These are phyloP conservation scores for Magnaporthiopsis rhizophila DNA, from an alignment of 2,329 filamentous ascomycete genomes.

Conservation along the genomic window DNA sequence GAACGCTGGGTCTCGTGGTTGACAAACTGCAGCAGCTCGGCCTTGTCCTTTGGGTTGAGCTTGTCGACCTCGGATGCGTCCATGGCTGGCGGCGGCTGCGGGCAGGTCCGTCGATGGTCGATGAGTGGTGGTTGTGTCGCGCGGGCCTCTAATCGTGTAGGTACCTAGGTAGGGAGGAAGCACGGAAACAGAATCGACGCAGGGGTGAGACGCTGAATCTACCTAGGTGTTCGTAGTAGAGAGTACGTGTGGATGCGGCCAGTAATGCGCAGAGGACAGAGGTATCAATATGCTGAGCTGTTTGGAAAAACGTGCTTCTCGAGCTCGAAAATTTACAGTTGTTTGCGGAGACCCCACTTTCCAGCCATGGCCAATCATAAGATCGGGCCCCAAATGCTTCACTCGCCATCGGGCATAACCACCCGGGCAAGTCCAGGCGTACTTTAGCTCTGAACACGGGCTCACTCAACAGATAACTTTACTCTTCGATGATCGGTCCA, in stretches of 20 bases:
- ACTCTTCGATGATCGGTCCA: not conserved
- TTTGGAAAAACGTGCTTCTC: not conserved
- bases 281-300: too few relatives aligned
- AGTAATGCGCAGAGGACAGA: not conserved
- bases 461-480: not conserved
- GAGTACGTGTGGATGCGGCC: too few relatives aligned
- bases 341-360: too few relatives aligned
- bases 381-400: not conserved
- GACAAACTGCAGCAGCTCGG: conserved; percentile 80
- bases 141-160: too few relatives aligned
- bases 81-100: conserved; percentile 17
- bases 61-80: conserved; percentile 59
- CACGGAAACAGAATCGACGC: not conserved
- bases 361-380: not conserved
- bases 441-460: not conserved
- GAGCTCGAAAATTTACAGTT: not conserved
- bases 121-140: not conserved
- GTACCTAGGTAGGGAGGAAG: too few relatives aligned
- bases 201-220: too few relatives aligned
- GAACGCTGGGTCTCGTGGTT: conserved; percentile 79
- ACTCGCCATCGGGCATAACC: not conserved
- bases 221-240: not conserved
- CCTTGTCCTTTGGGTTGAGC: conserved; percentile 75
- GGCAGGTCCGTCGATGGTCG: not conserved
- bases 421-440: too few relatives aligned